Evolutionary conservation across 2,329 filamentous ascomycete species (phyloP), one percentile per base, ranked within the genome.

Genomic region (Beauveria medogensis): DNA sequence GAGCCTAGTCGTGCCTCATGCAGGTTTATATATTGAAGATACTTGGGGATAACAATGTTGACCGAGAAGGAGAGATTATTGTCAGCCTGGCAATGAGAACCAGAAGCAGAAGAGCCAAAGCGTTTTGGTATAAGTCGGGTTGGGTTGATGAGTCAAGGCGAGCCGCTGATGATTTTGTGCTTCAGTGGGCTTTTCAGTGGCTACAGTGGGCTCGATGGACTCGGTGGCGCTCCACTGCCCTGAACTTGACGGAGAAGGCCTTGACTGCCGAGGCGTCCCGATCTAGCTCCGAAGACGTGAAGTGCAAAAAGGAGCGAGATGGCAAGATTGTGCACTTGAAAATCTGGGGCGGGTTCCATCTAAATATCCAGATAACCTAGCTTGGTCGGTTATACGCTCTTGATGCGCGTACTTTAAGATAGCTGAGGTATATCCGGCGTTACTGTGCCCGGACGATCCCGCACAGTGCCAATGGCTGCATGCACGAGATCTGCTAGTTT

Each of bases 211-310:
- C 12, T 26, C 55, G 14, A 44, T 57, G 55, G 55, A 24, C 40
- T 51, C 22, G 20, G 48, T 53, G 28, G 40, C 48, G 22, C 24
- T 34, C 12, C 26, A 47, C 30, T 43, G 20, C 50, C 30, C 30
- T 48, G 50, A 14, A 20, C 43, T 1, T 12, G 22, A 24, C 50
- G 58, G 50, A 54, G 26, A 53, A 37, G 57, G 41, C 28, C n/a
- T 30, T 28, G 26, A 30, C 41, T 54, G 43, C 58, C 58, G 58
- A 60, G 58, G 48, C 51, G 48, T 52, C 50, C 58, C 58, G 58
- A 60, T 54, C 58, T 54, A 60, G 41, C 58, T 60, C 58, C 58
- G 58, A 60, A 51, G 46, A 58, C 51, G 34, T 34, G 30, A 51
- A 30, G 10, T 46, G 54, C 12, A 56, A 24, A 56, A 24, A 47